Evolutionary conservation across 202 grass and related monocot species (phyloP).

Genomic region (Setaria italica): DNA sequence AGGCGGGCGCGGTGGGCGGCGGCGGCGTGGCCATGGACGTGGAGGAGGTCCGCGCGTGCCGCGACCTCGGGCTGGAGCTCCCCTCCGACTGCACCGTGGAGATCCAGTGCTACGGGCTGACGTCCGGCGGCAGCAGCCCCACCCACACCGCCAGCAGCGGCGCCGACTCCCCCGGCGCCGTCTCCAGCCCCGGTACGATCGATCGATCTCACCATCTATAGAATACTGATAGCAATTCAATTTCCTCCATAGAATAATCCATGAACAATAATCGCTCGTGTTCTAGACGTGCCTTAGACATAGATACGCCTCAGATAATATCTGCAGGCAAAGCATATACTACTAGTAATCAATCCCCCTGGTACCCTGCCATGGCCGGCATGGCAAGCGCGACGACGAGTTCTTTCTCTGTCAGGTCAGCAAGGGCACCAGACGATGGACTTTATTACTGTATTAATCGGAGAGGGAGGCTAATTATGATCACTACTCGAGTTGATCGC

Average conservation of each 20-base stretch:
- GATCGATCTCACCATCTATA: too few species aligned
- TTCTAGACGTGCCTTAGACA: too few species aligned
- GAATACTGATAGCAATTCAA: too few species aligned
- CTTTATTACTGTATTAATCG: neutral
- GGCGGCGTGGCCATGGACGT: constrained; percentile 66
- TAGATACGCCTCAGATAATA: constrained; percentile 16
- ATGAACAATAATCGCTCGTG: neutral
- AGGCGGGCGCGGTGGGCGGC: neutral
- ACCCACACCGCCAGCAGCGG: constrained; percentile 27
- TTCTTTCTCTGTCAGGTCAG: constrained; percentile 41
- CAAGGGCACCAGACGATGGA: neutral
- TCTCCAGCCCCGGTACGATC: constrained; percentile 41
- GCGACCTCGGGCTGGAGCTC: constrained; percentile 70
- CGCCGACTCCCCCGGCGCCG: constrained; percentile 37
- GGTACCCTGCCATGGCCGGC: constrained; percentile 29
- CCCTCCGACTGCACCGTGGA: constrained; percentile 61
- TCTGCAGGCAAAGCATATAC: neutral
- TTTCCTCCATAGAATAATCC: neutral
- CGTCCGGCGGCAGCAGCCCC: constrained; percentile 48
- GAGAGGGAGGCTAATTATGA: too few species aligned
- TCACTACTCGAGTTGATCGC: neutral
- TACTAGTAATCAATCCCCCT: neutral
- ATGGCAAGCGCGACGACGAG: constrained; percentile 24
- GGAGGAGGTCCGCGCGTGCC: constrained; percentile 78
- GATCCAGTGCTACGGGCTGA: constrained; percentile 59